Evolutionary conservation across 192 early-diverging fungal species (phyloP).

Genomic region (Phlyctochytrium planicorne): DNA sequence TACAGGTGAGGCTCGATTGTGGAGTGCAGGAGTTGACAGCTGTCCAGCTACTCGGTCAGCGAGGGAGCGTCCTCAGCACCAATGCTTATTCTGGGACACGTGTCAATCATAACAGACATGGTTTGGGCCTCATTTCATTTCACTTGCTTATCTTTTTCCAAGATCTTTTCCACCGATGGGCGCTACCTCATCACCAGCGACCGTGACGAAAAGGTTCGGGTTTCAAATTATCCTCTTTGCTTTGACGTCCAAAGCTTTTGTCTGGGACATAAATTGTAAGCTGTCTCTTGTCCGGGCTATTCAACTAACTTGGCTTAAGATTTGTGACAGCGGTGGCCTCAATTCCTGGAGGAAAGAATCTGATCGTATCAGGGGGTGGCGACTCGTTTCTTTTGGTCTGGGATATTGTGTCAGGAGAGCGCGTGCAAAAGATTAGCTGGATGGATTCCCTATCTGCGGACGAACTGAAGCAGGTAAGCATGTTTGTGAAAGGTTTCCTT

Average conservation of each 20-base stretch:
- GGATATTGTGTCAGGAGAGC: constrained; percentile 62
- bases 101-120: constrained; percentile 90
- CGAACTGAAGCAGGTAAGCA: not conserved
- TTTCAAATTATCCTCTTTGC: constrained; percentile 86
- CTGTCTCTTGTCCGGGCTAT: not conserved
- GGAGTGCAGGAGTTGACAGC: not conserved
- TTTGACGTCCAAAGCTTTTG: constrained; percentile 89
- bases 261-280: constrained; percentile 84
- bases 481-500: not conserved
- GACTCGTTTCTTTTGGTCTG: constrained; percentile 78
- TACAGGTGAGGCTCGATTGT: constrained; percentile 69
- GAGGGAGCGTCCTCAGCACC: constrained; percentile 24
- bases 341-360: constrained; percentile 52
- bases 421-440: constrained; percentile 54
- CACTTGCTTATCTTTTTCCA: not conserved
- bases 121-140: constrained; percentile 45
- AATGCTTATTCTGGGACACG: constrained; percentile 78
- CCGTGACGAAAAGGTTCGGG: constrained; percentile 96
- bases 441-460: not conserved
- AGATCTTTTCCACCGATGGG: constrained; percentile 61
- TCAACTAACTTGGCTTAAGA: constrained; percentile 30
- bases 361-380: constrained; percentile 78
- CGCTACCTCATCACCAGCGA: constrained; percentile 85
- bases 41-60: not conserved
- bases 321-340: constrained; percentile 72